phyloP scores from a whole-genome alignment of 208 protist genomes.

The Porcisia hertigi region DNA sequence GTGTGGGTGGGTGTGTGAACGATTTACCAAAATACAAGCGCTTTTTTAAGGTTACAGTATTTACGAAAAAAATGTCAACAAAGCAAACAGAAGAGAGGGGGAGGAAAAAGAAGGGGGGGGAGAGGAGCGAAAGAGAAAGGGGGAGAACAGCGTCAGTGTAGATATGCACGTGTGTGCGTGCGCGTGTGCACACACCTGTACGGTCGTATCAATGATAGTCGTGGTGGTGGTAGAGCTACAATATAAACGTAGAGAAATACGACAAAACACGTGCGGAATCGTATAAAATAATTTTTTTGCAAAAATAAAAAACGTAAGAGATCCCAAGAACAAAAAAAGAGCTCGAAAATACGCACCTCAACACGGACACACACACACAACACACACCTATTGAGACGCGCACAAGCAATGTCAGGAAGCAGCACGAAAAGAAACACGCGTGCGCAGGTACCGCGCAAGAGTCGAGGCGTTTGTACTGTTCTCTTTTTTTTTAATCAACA shows the following conservation, averaged over 20 bases:
- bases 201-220: conserved; percentile 1
- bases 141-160: too few species aligned
- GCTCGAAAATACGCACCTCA: too few species aligned
- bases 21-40: not conserved
- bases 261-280: too few species aligned
- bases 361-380: not conserved
- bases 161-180: conserved; percentile 1
- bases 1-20: too few species aligned
- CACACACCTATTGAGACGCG: not conserved
- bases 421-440: not conserved
- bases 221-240: not conserved
- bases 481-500: not conserved
- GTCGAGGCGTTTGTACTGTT: not conserved
- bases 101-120: not conserved
- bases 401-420: not conserved
- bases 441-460: not conserved
- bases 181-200: not conserved
- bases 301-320: too few species aligned
- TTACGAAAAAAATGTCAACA: not conserved
- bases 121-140: not conserved
- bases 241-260: not conserved
- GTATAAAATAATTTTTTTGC: too few species aligned
- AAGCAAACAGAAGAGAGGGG: not conserved
- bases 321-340: too few species aligned
- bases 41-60: not conserved